Evolutionary conservation across 2,329 filamentous ascomycete genomes (phyloP).

Genomic region (Talaromyces sp.): DNA sequence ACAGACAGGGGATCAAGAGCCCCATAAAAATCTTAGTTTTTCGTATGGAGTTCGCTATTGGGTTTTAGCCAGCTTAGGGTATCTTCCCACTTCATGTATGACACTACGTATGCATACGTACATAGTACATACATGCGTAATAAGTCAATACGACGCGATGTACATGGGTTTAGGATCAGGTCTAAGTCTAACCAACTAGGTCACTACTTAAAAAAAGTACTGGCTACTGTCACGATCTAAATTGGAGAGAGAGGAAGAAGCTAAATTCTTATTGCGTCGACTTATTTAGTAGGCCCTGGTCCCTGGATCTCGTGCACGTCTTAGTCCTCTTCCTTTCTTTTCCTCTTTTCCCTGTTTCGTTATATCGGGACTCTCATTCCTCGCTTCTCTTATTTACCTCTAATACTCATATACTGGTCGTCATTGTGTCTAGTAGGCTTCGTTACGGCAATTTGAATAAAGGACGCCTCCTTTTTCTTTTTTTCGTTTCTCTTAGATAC

Average conservation of each 20-base stretch:
- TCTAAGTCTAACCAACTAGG: conserved; percentile 7
- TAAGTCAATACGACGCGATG: background rate
- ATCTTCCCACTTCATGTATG: conserved; percentile 1
- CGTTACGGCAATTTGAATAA: background rate
- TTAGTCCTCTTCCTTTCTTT: background rate
- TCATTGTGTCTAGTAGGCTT: background rate
- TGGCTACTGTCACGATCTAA: conserved; percentile 6
- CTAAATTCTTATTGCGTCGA: conserved; percentile 7
- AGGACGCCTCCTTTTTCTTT: background rate
- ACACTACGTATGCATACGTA: background rate
- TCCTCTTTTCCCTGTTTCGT: background rate
- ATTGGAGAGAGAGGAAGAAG: background rate
- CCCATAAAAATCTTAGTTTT: conserved; percentile 9
- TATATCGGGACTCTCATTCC: conserved; percentile 6
- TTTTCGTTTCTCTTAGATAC: conserved; percentile 1
- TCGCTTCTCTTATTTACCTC: background rate
- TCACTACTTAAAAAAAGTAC: background rate
- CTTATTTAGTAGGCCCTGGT: conserved; percentile 8
- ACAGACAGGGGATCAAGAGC: background rate
- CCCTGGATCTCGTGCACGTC: conserved; percentile 4
- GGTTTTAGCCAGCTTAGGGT: background rate
- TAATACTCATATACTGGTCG: background rate
- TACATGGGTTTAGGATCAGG: background rate
- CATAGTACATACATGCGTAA: conserved; percentile 4
- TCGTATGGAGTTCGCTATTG: background rate